Evolutionary conservation across 371 early-diverging fungal species (phyloP).

Genomic region (Gilbertella persicaria): DNA sequence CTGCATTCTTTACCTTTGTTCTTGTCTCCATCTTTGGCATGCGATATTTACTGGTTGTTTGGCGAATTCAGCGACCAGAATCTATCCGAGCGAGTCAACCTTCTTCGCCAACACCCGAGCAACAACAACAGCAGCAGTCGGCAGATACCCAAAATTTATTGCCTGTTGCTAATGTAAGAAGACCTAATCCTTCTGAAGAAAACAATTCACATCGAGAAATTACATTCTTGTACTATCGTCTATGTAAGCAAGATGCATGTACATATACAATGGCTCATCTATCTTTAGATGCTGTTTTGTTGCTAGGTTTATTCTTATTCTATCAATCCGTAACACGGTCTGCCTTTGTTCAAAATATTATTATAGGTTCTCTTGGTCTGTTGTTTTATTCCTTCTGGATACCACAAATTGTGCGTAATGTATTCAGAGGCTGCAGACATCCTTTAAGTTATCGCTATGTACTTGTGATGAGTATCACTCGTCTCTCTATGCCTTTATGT

Average conservation of each 20-base stretch:
- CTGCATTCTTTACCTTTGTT: constrained; percentile 72
- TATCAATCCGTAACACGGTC: constrained; percentile 65
- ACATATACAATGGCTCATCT: neutral
- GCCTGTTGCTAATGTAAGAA: constrained; percentile 18
- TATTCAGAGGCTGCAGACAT: constrained; percentile 61
- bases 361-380: constrained; percentile 51
- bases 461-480: constrained; percentile 60
- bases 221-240: constrained; percentile 21
- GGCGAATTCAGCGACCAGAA: constrained; percentile 72
- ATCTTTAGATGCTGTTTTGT: constrained; percentile 48
- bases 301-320: constrained; percentile 65
- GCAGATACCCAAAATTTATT: constrained; percentile 12
- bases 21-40: constrained; percentile 72
- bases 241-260: constrained; percentile 17
- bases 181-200: constrained; percentile 17
- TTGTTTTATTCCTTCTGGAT: constrained; percentile 77
- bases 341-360: constrained; percentile 51
- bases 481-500: constrained; percentile 68
- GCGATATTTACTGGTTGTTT: constrained; percentile 73
- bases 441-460: constrained; percentile 65
- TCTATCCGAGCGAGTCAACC: constrained; percentile 30
- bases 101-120: constrained; percentile 9
- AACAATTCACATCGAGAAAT: constrained; percentile 25
- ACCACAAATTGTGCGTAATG: constrained; percentile 76
- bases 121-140: neutral